phyloP scores from a whole-genome alignment of 257 asterid species.

The Ilex asprella region DNA sequence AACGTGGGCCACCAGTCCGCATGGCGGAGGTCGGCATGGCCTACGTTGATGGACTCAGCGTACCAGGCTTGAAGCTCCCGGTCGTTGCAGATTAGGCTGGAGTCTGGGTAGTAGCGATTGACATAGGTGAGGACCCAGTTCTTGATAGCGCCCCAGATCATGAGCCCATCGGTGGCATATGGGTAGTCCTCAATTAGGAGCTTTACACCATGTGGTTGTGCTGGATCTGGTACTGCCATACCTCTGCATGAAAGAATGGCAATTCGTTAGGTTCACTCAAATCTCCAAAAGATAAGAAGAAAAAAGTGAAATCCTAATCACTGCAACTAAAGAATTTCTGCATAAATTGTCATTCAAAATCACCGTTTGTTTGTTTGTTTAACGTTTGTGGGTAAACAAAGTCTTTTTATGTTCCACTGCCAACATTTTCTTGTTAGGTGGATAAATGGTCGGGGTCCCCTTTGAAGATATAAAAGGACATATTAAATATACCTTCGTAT shows the following conservation, averaged over 20 bases:
- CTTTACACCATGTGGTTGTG: slow-evolving; percentile 67
- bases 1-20: slow-evolving; percentile 94
- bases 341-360: no score
- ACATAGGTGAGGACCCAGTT: slow-evolving; percentile 60
- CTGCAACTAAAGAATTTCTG: no score
- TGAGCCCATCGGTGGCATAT: slow-evolving; percentile 77
- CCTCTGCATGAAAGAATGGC: slow-evolving; percentile 44
- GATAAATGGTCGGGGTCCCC: no score
- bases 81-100: slow-evolving; percentile 61
- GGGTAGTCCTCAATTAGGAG: slow-evolving; percentile 78
- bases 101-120: slow-evolving; percentile 53
- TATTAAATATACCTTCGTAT: slow-evolving; percentile 44
- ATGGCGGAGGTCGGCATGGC: slow-evolving; percentile 66
- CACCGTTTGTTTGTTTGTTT: no score
- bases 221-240: slow-evolving; percentile 79
- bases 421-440: no score
- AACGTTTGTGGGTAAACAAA: no score
- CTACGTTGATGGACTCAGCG: slow-evolving; percentile 80
- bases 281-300: no score
- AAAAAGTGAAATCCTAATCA: no score
- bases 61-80: slow-evolving; percentile 96
- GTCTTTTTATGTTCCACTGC: no score
- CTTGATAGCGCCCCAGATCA: slow-evolving; percentile 80
- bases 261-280: no score
- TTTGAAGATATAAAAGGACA: no score